A percentile compares a stretch with the other conserved stretches of the same genome.
Conservation (phyloP, 2,329 filamentous ascomycete genomes). For the Curvularia hawaiiensis region DNA sequence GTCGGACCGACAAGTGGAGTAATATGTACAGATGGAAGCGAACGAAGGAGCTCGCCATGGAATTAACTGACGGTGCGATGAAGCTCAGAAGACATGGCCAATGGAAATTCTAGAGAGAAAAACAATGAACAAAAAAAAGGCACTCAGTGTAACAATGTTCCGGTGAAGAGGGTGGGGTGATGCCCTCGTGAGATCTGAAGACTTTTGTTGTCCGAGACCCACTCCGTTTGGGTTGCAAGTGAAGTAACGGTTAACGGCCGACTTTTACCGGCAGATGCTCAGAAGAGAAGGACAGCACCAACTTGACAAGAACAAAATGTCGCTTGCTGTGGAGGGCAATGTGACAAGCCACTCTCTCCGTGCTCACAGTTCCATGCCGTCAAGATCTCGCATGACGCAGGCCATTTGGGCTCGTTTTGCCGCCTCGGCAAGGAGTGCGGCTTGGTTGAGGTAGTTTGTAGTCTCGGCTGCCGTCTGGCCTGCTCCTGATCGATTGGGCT, state of each 20-base stretch:
- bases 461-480: slow-evolving; percentile 53
- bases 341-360: not conserved
- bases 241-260: slow-evolving; percentile 22
- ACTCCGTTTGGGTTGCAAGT: slow-evolving; percentile 21
- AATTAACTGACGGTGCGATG: slow-evolving; percentile 1
- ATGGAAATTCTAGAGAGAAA: not conserved
- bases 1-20: slow-evolving; percentile 16
- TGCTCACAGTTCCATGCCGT: slow-evolving; percentile 65
- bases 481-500: slow-evolving; percentile 42
- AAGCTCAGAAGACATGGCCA: not conserved
- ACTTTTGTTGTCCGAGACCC: slow-evolving; percentile 20
- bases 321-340: not conserved
- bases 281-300: not conserved
- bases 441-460: slow-evolving; percentile 74
- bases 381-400: slow-evolving; percentile 84
- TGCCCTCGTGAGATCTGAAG: slow-evolving; percentile 11
- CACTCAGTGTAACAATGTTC: not conserved
- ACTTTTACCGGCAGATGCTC: slow-evolving; percentile 21
- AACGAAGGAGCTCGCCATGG: slow-evolving; percentile 4
- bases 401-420: slow-evolving; percentile 93
- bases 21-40: slow-evolving; percentile 15
- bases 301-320: not conserved
- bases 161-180: slow-evolving; percentile 14
- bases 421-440: slow-evolving; percentile 87
- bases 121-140: not conserved